phyloP scores from a whole-genome alignment of 148 eudicot genomes.

The Salicornia ramosissima region DNA sequence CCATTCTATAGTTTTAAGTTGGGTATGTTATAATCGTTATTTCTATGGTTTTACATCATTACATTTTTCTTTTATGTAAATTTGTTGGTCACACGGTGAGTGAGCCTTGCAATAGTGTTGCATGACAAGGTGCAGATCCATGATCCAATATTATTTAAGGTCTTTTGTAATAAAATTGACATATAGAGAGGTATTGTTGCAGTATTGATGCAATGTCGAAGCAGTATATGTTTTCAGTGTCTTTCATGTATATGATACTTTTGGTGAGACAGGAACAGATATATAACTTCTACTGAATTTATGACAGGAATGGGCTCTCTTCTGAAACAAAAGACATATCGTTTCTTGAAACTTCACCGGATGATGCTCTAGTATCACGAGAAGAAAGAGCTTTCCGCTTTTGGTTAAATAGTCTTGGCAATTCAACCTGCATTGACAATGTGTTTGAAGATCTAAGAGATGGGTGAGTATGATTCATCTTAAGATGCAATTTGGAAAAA shows the following conservation, averaged over 20 bases:
- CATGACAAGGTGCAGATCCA: no score
- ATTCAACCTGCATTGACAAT: slow-evolving; percentile 74
- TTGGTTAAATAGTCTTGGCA: slow-evolving; percentile 93
- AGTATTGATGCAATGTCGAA: not conserved
- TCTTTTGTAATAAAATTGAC: not conserved
- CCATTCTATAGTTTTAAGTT: slow-evolving; percentile 1
- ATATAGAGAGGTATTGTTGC: not conserved
- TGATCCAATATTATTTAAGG: not conserved
- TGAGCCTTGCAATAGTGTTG: not conserved
- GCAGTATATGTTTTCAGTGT: not conserved
- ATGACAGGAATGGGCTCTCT: slow-evolving; percentile 88
- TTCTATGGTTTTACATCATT: not conserved
- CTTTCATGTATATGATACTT: not conserved
- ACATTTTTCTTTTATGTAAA: not conserved
- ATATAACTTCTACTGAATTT: slow-evolving; percentile 17
- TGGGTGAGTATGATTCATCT: slow-evolving; percentile 51
- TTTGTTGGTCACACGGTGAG: not conserved
- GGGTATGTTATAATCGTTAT: not conserved
- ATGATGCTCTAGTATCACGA: slow-evolving; percentile 78
- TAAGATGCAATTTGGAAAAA: no score
- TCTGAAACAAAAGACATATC: slow-evolving; percentile 78
- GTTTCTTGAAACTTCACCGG: slow-evolving; percentile 73
- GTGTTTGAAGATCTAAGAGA: slow-evolving; percentile 97
- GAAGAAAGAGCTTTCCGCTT: slow-evolving; percentile 92
- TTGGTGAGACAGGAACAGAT: not conserved